phyloP scores from a whole-genome alignment of 768 basidiomycete species.

The Serendipita indica region DNA sequence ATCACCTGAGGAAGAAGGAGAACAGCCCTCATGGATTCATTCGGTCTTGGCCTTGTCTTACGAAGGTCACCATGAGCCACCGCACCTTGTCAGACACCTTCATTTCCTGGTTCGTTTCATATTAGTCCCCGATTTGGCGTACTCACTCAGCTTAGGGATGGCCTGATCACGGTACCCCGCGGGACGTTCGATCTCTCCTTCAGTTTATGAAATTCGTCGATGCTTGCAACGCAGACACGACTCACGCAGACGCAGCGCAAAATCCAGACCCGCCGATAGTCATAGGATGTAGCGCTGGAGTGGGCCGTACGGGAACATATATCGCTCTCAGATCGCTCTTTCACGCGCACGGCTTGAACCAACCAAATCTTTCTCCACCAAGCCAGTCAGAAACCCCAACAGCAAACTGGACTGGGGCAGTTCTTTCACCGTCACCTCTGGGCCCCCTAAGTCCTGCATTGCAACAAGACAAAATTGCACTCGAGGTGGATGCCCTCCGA shows the following conservation, averaged over 20 bases:
- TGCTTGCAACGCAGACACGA: constrained; percentile 36
- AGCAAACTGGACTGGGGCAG: not conserved
- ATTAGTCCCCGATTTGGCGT: not conserved
- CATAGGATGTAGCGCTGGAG: constrained; percentile 73
- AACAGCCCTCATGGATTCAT: not conserved
- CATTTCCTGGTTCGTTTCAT: not conserved
- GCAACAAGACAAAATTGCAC: constrained; percentile 41
- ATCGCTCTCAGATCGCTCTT: constrained; percentile 67
- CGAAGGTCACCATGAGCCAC: not conserved
- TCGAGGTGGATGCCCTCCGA: constrained; percentile 62
- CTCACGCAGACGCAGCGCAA: constrained; percentile 17
- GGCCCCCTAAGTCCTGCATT: constrained; percentile 39
- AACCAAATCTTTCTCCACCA: constrained; percentile 13
- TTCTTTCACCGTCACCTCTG: constrained; percentile 31
- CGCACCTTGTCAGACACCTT: not conserved
- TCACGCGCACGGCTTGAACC: constrained; percentile 39
- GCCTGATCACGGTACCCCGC: constrained; percentile 79
- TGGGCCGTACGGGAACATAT: constrained; percentile 78
- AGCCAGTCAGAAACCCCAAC: not conserved
- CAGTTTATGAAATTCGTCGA: constrained; percentile 54
- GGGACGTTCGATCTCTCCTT: constrained; percentile 45
- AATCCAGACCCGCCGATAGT: constrained; percentile 64
- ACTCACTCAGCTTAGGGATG: constrained; percentile 32
- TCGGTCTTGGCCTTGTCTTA: not conserved
- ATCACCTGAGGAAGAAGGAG: not conserved